Percentiles rank a stretch among this genome's conserved stretches.
Conservation (phyloP, 176 grass and related monocot genomes). For the Juncus effusus region DNA sequence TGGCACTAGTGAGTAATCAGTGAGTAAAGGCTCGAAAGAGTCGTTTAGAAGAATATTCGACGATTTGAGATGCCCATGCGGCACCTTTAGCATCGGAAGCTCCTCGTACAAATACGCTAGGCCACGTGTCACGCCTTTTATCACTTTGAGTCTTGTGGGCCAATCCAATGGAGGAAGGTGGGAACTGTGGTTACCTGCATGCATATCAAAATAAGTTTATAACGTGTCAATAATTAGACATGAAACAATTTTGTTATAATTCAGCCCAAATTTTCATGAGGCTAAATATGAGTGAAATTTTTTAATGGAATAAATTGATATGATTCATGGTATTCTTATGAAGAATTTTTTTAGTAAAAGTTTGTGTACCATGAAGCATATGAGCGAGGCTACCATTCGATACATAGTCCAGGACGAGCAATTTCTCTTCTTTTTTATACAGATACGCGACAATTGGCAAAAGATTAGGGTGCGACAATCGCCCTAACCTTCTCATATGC, state of each 20-base stretch:
- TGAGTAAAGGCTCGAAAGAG: conserved; percentile 50
- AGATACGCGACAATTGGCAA: conserved; percentile 78
- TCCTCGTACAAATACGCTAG: conserved; percentile 84
- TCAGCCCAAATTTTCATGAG: too few species aligned
- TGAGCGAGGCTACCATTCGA: conserved; percentile 74
- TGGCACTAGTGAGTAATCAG: conserved; percentile 73
- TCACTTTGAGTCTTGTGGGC: conserved; percentile 55
- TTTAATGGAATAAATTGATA: too few species aligned
- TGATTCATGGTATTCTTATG: neutral
- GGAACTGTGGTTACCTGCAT: conserved; percentile 48
- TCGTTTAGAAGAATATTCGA: conserved; percentile 73
- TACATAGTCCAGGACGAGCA: conserved; percentile 67
- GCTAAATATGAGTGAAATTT: too few species aligned
- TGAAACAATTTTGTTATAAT: too few species aligned
- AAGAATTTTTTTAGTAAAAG: neutral
- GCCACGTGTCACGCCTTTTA: conserved; percentile 81
- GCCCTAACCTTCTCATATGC: conserved; percentile 76
- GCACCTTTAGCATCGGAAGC: conserved; percentile 61
- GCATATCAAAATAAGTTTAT: neutral
- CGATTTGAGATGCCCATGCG: conserved; percentile 96
- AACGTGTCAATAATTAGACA: too few species aligned
- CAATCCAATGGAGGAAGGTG: conserved; percentile 54
- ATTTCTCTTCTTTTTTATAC: conserved; percentile 90
- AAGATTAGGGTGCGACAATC: conserved; percentile 70
- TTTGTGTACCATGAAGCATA: conserved; percentile 50